These are phyloP conservation scores for Gossypium raimondii DNA, from an alignment of 345 rosid genomes.

Conservation along the genomic window DNA sequence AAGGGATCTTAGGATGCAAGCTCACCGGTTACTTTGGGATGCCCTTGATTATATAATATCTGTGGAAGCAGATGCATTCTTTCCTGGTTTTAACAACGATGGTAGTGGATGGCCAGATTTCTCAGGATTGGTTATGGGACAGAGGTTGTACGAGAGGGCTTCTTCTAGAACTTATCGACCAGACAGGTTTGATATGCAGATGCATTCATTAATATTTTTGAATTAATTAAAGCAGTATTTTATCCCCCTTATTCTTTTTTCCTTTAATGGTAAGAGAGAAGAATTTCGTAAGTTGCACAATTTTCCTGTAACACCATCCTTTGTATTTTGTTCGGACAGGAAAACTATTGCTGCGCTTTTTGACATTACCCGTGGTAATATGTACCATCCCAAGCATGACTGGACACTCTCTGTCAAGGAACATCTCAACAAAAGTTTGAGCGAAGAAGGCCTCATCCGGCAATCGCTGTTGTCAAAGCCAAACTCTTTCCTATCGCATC, in stretches of 20 bases:
- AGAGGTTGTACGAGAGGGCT: slow-evolving; percentile 84
- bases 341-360: slow-evolving; percentile 56
- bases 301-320: background rate
- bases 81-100: slow-evolving; percentile 83
- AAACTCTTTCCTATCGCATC: slow-evolving; percentile 70
- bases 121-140: slow-evolving; percentile 96
- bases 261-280: background rate
- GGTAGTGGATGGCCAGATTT: slow-evolving; percentile 92
- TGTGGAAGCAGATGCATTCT: slow-evolving; percentile 86
- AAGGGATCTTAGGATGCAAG: slow-evolving; percentile 73
- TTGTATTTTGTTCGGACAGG: slow-evolving; percentile 40
- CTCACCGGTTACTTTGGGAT: slow-evolving; percentile 90
- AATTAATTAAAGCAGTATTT: slow-evolving; percentile 7
- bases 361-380: slow-evolving; percentile 52
- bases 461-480: slow-evolving; percentile 69
- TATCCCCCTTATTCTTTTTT: background rate
- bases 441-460: slow-evolving; percentile 65
- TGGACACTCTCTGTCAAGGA: slow-evolving; percentile 73
- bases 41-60: slow-evolving; percentile 92
- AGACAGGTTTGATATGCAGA: slow-evolving; percentile 53
- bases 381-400: slow-evolving; percentile 70
- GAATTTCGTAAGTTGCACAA: background rate
- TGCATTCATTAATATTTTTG: too few species aligned
- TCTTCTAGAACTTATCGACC: slow-evolving; percentile 82
- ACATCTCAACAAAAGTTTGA: slow-evolving; percentile 82